phyloP scores from a whole-genome alignment of 2,329 filamentous ascomycete genomes.

The Fusarium succisae region DNA sequence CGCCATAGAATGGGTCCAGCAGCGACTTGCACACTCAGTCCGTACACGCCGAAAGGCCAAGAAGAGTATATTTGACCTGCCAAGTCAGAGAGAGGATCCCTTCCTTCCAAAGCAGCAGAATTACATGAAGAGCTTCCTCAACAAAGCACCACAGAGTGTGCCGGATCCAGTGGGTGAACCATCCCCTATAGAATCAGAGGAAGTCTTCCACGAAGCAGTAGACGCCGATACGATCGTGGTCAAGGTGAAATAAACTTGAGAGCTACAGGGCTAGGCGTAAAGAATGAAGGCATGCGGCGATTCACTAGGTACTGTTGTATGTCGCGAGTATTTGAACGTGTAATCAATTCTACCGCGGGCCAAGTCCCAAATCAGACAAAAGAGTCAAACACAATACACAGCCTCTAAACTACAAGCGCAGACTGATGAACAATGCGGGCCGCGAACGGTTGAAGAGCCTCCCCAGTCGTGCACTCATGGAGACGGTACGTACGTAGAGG shows the following conservation, averaged over 20 bases:
- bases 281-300: neutral
- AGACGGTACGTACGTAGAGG: slow-evolving; percentile 19
- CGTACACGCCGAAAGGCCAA: slow-evolving; percentile 69
- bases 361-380: slow-evolving; percentile 37
- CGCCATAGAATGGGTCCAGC: slow-evolving; percentile 76
- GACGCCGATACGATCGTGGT: slow-evolving; percentile 36
- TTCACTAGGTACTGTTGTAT: slow-evolving; percentile 11
- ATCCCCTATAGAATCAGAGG: neutral
- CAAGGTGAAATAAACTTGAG: slow-evolving; percentile 10
- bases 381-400: slow-evolving; percentile 46
- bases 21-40: slow-evolving; percentile 76
- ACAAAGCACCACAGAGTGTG: slow-evolving; percentile 37
- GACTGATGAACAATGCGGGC: slow-evolving; percentile 42
- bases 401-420: slow-evolving; percentile 48
- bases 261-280: neutral
- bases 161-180: neutral
- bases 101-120: slow-evolving; percentile 56
- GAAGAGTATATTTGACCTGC: slow-evolving; percentile 60
- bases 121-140: slow-evolving; percentile 61
- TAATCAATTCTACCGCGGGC: slow-evolving; percentile 41
- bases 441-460: slow-evolving; percentile 33
- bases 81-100: slow-evolving; percentile 48
- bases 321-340: slow-evolving; percentile 29
- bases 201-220: neutral
- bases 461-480: slow-evolving; percentile 31